These are phyloP conservation scores for Blastomyces percursus DNA, from an alignment of 2,329 filamentous ascomycete species.

Conservation along the genomic window DNA sequence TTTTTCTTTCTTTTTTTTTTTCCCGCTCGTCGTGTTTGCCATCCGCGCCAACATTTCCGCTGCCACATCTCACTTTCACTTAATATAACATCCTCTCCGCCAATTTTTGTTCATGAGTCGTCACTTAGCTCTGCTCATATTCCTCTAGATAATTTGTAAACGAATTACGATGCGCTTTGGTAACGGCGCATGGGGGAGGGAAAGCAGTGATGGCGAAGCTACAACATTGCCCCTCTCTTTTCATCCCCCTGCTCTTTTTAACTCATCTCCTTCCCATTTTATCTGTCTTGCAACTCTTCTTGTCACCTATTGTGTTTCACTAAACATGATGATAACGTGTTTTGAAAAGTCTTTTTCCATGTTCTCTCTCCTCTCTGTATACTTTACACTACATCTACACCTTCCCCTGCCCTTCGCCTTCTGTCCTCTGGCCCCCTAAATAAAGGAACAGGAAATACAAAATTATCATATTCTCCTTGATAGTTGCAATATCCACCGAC, in stretches of 20 bases:
- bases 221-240: background rate
- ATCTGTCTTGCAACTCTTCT: background rate
- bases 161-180: background rate
- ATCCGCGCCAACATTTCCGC: background rate
- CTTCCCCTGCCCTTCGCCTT: no score
- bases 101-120: background rate
- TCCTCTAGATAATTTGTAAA: background rate
- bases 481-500: no score
- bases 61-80: background rate
- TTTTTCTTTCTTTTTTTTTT: background rate
- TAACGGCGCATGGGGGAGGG: background rate
- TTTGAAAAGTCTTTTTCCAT: background rate
- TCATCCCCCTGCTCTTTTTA: background rate
- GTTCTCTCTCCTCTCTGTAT: background rate
- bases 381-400: background rate
- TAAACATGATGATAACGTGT: background rate
- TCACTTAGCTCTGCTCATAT: background rate
- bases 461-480: no score
- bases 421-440: no score
- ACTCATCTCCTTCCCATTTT: background rate
- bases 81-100: background rate
- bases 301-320: background rate
- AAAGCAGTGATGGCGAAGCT: background rate
- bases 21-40: background rate
- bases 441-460: no score